phyloP scores from a whole-genome alignment of 805 yeast species.

The Nakazawaea wyomingensis region DNA sequence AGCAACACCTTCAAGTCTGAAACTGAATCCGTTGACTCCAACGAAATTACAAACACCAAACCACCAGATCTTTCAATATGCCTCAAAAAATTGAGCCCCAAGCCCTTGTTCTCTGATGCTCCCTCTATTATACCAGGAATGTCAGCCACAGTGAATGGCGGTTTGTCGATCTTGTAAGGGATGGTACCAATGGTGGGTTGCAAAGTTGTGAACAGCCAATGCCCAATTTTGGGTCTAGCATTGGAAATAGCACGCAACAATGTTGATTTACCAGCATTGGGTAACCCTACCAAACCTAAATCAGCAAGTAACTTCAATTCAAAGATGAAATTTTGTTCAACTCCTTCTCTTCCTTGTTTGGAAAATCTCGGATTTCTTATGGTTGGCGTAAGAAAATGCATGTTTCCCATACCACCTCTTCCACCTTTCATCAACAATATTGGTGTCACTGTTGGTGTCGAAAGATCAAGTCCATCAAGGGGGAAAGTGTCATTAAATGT shows the following conservation, averaged over 20 bases:
- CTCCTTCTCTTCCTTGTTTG: slow-evolving; percentile 68
- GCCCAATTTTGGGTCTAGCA: slow-evolving; percentile 89
- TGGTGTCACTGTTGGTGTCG: slow-evolving; percentile 59
- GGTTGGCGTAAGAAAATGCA: slow-evolving; percentile 82
- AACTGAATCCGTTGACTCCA: slow-evolving; percentile 65
- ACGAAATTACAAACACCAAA: slow-evolving; percentile 76
- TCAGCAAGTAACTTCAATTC: slow-evolving; percentile 90
- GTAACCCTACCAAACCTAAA: slow-evolving; percentile 89
- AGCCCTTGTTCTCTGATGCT: slow-evolving; percentile 79
- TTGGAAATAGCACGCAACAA: slow-evolving; percentile 78
- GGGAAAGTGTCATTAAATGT: slow-evolving; percentile 67
- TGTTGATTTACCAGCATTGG: slow-evolving; percentile 96
- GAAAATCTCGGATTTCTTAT: slow-evolving; percentile 89
- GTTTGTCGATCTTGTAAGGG: slow-evolving; percentile 53
- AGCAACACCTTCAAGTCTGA: slow-evolving; percentile 58
- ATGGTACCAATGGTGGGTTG: slow-evolving; percentile 93
- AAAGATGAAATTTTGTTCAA: slow-evolving; percentile 63
- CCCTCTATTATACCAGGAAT: slow-evolving; percentile 94
- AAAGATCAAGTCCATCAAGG: slow-evolving; percentile 70
- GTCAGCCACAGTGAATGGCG: slow-evolving; percentile 89
- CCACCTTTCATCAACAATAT: slow-evolving; percentile 77
- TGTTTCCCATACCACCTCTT: slow-evolving; percentile 91
- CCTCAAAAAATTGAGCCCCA: slow-evolving; percentile 89
- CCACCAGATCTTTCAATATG: slow-evolving; percentile 93
- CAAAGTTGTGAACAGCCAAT: slow-evolving; percentile 94